Percentiles rank a stretch among this genome's conserved stretches.
Evolutionary conservation across 306 rosid genomes (phyloP).

Genomic region (Trifolium pratense): DNA sequence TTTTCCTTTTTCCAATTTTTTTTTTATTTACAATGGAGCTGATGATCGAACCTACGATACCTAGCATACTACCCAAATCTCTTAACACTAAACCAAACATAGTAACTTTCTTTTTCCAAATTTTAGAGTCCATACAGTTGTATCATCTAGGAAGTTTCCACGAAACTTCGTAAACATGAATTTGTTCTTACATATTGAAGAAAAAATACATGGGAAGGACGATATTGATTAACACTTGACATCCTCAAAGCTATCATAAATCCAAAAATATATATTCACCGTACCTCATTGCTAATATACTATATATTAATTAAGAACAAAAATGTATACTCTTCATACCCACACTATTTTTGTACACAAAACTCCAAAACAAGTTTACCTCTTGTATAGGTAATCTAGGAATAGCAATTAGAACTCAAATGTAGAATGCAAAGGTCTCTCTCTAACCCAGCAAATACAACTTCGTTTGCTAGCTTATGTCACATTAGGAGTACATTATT

Average conservation of each 20-base stretch:
- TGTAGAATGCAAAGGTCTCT: slow-evolving; percentile 24
- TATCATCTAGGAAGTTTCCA: neutral
- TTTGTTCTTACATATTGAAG: neutral
- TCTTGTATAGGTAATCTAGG: slow-evolving; percentile 39
- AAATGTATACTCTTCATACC: neutral
- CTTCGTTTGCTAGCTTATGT: slow-evolving; percentile 29
- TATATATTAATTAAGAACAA: slow-evolving; percentile 8
- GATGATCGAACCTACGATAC: too few relatives aligned
- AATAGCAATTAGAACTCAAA: slow-evolving; percentile 42
- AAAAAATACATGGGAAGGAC: slow-evolving; percentile 1
- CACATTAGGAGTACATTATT: slow-evolving; percentile 36
- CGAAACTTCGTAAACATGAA: neutral
- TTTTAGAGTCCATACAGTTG: neutral
- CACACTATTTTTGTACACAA: slow-evolving; percentile 28
- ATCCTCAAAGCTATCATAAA: neutral
- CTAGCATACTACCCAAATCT: too few relatives aligned
- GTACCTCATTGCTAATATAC: neutral
- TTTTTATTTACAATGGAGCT: too few relatives aligned
- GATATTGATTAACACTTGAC: slow-evolving; percentile 29
- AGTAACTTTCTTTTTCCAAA: too few relatives aligned
- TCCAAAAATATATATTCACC: neutral
- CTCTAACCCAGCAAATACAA: slow-evolving; percentile 35
- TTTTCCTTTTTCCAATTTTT: too few relatives aligned
- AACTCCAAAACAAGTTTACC: slow-evolving; percentile 50
- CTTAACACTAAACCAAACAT: too few relatives aligned